Evolutionary conservation across 2,329 filamentous ascomycete species (phyloP), one percentile per base, ranked within the genome.

Genomic region (Exophiala mesophila): DNA sequence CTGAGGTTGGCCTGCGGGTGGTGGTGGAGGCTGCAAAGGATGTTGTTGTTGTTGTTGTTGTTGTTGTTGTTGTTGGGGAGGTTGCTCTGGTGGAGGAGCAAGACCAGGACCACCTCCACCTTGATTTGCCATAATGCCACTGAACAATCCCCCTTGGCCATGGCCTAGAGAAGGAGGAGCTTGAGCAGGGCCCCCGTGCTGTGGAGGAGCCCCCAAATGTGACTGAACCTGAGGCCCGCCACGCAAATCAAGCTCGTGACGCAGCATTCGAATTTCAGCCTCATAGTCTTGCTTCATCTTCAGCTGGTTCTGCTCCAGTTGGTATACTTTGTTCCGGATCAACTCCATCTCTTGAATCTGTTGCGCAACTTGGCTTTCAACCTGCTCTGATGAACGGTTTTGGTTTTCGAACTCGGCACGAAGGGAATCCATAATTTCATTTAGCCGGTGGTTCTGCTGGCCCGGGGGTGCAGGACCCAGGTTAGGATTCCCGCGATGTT

Each of bases 341-440:
- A 95, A 78, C 63, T 95, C 87, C 77, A 97, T 92, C 69, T 98
- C 92, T 59, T 90, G 83, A 53, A 96, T 83, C 64, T 98, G 92
- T 36, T 82, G 79, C 45, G 86, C 82, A 61, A 97, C 92, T 96
- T 94, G 88, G 64, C 90, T 86, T 63, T 98, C 90, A 63, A 88
- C 94, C 57, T 88, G 86, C 63, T 87, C 87, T 53, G 81, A 85
- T 56, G 86, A 81, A 53, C 85, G 81, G 56, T 83, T 76, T 65
- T 94, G 85, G 48, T 76, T 82, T 55, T 97, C 90, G 57, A 96
- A 97, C 67, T 98, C 92, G 59, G 80, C 77, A 61, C 90, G 82
- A 57, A 98, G 80, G 63, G 88, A 84, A 44, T 97, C 90, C 60
- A 98, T 76, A 52, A 97, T 80, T 73, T 98, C 90, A 55, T 85